Evolutionary conservation across 306 rosid species (phyloP), one percentile per base, ranked within the genome.

Genomic region (Canavalia ensiformis): DNA sequence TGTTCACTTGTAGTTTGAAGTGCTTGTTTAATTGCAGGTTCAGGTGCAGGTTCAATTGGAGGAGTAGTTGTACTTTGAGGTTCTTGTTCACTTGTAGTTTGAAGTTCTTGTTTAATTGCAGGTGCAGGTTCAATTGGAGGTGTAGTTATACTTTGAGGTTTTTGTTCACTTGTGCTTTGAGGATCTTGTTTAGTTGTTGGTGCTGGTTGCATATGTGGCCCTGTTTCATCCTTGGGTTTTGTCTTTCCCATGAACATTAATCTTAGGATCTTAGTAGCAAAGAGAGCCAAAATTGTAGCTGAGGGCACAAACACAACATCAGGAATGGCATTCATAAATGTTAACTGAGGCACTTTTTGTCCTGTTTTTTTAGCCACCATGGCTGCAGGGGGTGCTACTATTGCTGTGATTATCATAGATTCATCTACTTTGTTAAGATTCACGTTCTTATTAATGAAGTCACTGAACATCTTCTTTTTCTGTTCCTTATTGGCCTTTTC

Each of bases 281-380:
- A 8, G 34, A 94, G 87, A 50, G 91, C 86, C 77, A 89, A 13
- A 57, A 90, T 75, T 0, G 98, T 94, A 5, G 80, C 88, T 0
- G 90, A 68, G 5, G 97, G 95, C 34, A 92, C 94, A 68, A 94
- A 92, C 3, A 94, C 2, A 65, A 86, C 89, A 60, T 90, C 97
- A 8, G 97, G 98, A 11, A 92, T 73, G 57, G 64, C 37, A 73
- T 91, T 91, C 72, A 91, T 82, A 7, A 85, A 37, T 60, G 84
- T 84, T 2, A 90, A 76, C 65, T 86, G 95, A 28, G 97, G 88
- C 18, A 89, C 37, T 6, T 18, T 56, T 78, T 90, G 88, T 65
- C 88, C 95, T 0, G 86, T 75, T 81, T 82, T 90, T 74, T 92
- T 90, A 0, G 74, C 89, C 2, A 46, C 88, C 91, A 94, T 89